Evolutionary conservation across 352 stramenopile species (phyloP), one percentile per base, ranked within the genome.

Genomic region (Phytophthora europaea): DNA sequence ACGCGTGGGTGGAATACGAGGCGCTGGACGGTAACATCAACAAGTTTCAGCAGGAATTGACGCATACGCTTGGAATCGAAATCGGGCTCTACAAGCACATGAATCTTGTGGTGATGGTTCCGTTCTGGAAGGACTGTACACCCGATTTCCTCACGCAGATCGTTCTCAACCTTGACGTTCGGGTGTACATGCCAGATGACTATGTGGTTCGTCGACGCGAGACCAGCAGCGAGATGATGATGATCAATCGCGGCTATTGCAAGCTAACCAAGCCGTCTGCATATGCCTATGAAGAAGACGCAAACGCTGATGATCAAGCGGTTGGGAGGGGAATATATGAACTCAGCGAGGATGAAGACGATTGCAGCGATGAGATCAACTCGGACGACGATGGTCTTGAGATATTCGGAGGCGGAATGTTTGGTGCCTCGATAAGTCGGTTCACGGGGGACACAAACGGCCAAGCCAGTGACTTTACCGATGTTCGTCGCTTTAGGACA

Each of bases 161-260:
- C n/a, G 61, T 87, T 10, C 47, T 76, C 18, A 60, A 64, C 3
- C 40, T 88, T 13, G 61, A 53, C 5, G 67, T 78, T 15, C 66
- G 67, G 0, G 70, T 88, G 22, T 85, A 82, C 57, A 47, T 87
- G n/a, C 79, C 75, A 9, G 79, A 87, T 26, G 81, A 87, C 52
- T 87, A 82, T 59, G 61, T 89, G n/a, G 66, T 84, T 45, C 66
- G 74, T 16, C 61, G 72, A n/a, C 65, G 67, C 16, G 76, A 84
- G 18, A 71, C 78, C 13, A 63, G 70, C 6, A 54, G 67, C 26
- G 76, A 86, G 57, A 75, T 86, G 71, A 85, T 85, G 58, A 86
- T 85, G 73, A 77, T 86, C 5, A 74, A 85, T 48, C 53, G 75
- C 3, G 67, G 78, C n/a, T 68, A 77, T 6, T 71, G 78, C 33